phyloP scores from a whole-genome alignment of 129 eudicot species.

The Pseudognaphalium luteoalbum region DNA sequence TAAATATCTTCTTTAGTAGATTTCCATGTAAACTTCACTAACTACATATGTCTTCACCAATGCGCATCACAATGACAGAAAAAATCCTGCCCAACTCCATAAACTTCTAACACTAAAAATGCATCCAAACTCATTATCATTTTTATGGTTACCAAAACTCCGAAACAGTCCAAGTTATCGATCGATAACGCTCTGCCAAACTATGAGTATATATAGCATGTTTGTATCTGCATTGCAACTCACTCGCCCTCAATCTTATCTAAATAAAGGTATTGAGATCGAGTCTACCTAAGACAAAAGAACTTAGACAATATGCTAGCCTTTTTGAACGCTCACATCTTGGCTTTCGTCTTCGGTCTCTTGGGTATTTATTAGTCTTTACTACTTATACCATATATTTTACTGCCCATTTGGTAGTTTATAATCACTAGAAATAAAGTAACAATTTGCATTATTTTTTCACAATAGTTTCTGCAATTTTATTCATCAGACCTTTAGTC shows the following conservation, averaged over 20 bases:
- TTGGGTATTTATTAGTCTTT: conserved; percentile 31
- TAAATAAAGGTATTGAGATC: conserved; percentile 20
- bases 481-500: background rate
- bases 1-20: conserved; percentile 4
- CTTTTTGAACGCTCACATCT: conserved; percentile 28
- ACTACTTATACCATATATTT: background rate
- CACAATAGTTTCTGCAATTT: background rate
- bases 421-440: background rate
- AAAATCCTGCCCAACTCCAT: conserved; percentile 22
- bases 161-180: conserved; percentile 20
- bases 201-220: conserved; percentile 26
- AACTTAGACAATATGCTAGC: conserved; percentile 33
- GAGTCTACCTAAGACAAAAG: conserved; percentile 18
- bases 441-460: too few relatives aligned
- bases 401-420: background rate
- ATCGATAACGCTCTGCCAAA: conserved; percentile 22
- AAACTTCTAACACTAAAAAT: conserved; percentile 13
- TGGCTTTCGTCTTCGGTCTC: conserved; percentile 55
- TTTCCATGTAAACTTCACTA: conserved; percentile 22
- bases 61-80: conserved; percentile 17
- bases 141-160: conserved; percentile 26
- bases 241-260: conserved; percentile 33
- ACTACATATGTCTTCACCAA: conserved; percentile 5
- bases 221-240: conserved; percentile 13
- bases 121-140: conserved; percentile 23